phyloP scores from a whole-genome alignment of 2,329 filamentous ascomycete species.

The Verticillium longisporum region DNA sequence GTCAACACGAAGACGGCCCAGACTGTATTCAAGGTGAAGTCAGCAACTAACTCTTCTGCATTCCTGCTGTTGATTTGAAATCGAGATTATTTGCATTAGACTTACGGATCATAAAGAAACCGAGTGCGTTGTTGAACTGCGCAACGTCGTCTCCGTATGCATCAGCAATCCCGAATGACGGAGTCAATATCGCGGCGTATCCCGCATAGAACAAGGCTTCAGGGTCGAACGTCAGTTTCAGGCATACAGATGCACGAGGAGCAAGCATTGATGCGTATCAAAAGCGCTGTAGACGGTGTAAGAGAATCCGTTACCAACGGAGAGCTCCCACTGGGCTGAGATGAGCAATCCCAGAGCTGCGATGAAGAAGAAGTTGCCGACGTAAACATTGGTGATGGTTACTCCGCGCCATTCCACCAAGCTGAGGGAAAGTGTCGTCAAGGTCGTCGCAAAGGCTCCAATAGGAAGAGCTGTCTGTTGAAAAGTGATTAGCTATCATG shows the following conservation, averaged over 20 bases:
- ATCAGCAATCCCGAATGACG: constrained; percentile 15
- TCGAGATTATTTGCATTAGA: background rate
- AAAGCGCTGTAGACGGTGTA: constrained; percentile 50
- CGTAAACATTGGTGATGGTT: constrained; percentile 40
- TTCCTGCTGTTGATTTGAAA: background rate
- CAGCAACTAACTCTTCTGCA: background rate
- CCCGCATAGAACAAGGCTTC: constrained; percentile 18
- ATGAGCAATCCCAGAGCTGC: constrained; percentile 43
- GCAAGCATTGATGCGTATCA: constrained; percentile 20
- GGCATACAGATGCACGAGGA: background rate
- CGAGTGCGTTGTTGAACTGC: constrained; percentile 18
- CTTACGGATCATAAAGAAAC: constrained; percentile 17
- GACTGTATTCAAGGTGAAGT: constrained; percentile 5
- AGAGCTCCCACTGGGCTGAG: constrained; percentile 49
- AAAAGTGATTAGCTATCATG: background rate
- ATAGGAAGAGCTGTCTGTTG: constrained; percentile 38
- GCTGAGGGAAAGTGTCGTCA: constrained; percentile 45
- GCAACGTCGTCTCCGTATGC: constrained; percentile 16
- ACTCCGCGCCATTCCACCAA: constrained; percentile 49
- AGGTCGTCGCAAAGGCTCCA: constrained; percentile 45
- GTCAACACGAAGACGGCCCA: constrained; percentile 18
- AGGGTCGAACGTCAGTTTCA: background rate
- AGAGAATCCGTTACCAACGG: constrained; percentile 42
- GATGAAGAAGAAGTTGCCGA: constrained; percentile 47
- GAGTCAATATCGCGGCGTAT: constrained; percentile 17